These are phyloP conservation scores for Penicillium glabrum DNA, from an alignment of 2,329 filamentous ascomycete genomes.

Conservation along the genomic window DNA sequence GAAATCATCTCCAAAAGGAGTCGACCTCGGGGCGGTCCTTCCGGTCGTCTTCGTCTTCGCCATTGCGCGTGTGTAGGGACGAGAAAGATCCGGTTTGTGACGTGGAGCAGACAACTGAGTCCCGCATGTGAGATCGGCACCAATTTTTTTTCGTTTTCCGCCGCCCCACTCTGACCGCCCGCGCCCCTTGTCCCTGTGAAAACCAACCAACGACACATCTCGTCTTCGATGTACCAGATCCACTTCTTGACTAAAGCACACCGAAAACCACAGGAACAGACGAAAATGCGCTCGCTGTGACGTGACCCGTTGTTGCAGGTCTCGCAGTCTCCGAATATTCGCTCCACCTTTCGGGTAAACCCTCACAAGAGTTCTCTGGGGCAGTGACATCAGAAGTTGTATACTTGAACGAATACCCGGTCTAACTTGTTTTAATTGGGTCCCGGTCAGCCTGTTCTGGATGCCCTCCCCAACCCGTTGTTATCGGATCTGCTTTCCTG, in stretches of 20 bases:
- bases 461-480: constrained; percentile 16
- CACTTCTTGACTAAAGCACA: not conserved
- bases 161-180: constrained; percentile 8
- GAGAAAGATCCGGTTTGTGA: constrained; percentile 14
- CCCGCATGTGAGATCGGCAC: constrained; percentile 12
- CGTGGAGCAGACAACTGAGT: not conserved
- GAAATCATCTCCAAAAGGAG: constrained; percentile 50
- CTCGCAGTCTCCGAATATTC: not conserved
- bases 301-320: constrained; percentile 11
- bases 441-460: constrained; percentile 11
- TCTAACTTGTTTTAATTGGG: constrained; percentile 11
- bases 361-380: not conserved
- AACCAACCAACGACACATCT: not conserved
- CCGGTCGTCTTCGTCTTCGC: constrained; percentile 14
- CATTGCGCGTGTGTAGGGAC: constrained; percentile 5
- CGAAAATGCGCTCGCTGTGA: constrained; percentile 19
- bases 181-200: constrained; percentile 14
- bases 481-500: constrained; percentile 24
- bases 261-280: constrained; percentile 1
- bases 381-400: constrained; percentile 17
- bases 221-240: not conserved
- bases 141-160: constrained; percentile 2
- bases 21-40: constrained; percentile 5
- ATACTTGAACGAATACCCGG: constrained; percentile 9
- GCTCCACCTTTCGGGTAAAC: constrained; percentile 18